Evolutionary conservation across 495 filamentous ascomycete species (phyloP).

Genomic region (Collariella sp.): DNA sequence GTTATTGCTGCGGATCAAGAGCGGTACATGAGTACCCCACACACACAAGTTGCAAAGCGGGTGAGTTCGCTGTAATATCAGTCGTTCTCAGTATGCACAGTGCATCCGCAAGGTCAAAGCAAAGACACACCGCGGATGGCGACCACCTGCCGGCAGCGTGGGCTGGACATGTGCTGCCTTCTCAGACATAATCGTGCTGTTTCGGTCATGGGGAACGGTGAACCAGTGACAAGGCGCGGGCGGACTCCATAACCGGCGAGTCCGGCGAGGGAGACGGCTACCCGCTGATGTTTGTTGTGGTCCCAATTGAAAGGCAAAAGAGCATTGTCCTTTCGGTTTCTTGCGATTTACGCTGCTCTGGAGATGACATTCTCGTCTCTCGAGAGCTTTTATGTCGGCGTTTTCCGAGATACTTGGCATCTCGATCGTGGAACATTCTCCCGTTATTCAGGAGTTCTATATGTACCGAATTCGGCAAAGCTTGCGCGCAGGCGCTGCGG

Average conservation of each 20-base stretch:
- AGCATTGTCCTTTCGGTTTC: too few relatives aligned
- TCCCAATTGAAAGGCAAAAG: too few relatives aligned
- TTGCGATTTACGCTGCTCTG: too few relatives aligned
- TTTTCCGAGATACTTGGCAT: not conserved
- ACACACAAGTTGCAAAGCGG: constrained; percentile 11
- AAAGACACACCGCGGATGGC: not conserved
- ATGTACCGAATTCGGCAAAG: constrained; percentile 5
- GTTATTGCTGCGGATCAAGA: constrained; percentile 27
- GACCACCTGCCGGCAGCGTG: not conserved
- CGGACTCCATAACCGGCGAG: not conserved
- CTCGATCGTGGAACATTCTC: not conserved
- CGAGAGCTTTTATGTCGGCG: too few relatives aligned
- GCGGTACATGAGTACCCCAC: constrained; percentile 27
- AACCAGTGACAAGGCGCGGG: not conserved
- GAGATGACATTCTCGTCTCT: too few relatives aligned
- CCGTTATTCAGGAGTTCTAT: constrained; percentile 4
- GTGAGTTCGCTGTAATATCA: constrained; percentile 4
- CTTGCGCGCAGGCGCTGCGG: not conserved
- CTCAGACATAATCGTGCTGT: not conserved
- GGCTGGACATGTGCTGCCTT: not conserved
- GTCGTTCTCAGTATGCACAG: not conserved
- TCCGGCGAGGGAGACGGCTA: not conserved
- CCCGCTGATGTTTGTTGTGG: not conserved
- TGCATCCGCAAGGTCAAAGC: not conserved
- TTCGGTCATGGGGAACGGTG: not conserved